These are phyloP conservation scores for Apophysomyces elegans DNA, from an alignment of 371 early-diverging fungal species.

Conservation along the genomic window DNA sequence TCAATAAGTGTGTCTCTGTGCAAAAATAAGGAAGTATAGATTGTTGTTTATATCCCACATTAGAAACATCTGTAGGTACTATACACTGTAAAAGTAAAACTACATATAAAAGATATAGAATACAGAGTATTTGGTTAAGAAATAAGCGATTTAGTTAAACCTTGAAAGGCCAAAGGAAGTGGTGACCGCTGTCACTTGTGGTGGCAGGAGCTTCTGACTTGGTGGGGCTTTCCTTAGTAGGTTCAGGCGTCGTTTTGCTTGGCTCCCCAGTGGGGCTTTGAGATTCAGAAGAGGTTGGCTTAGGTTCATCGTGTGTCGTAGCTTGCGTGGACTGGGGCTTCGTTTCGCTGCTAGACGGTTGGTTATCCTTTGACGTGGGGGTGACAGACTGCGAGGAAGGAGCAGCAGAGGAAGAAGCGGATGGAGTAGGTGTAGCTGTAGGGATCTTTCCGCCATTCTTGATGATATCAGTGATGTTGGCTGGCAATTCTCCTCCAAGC, in stretches of 20 bases:
- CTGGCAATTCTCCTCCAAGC: constrained; percentile 5
- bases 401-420: background rate
- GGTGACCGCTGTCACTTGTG: constrained; percentile 3
- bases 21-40: too few relatives aligned
- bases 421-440: constrained; percentile 5
- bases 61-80: too few relatives aligned
- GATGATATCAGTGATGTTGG: constrained; percentile 8
- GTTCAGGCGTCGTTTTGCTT: constrained; percentile 3
- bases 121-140: background rate
- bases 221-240: background rate
- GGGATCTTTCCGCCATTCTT: background rate
- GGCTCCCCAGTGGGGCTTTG: constrained; percentile 5
- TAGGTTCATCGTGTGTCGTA: constrained; percentile 7
- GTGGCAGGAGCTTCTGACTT: background rate
- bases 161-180: constrained; percentile 16
- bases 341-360: constrained; percentile 5
- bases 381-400: constrained; percentile 12
- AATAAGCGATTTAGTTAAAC: background rate
- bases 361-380: background rate
- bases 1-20: too few relatives aligned
- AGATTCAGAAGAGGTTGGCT: constrained; percentile 12
- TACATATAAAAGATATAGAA: background rate
- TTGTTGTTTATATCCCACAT: too few relatives aligned
- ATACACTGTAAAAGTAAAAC: background rate
- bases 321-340: background rate